Evolutionary conservation across 768 basidiomycete genomes (phyloP).

Genomic region (Psilocybe azurescens): DNA sequence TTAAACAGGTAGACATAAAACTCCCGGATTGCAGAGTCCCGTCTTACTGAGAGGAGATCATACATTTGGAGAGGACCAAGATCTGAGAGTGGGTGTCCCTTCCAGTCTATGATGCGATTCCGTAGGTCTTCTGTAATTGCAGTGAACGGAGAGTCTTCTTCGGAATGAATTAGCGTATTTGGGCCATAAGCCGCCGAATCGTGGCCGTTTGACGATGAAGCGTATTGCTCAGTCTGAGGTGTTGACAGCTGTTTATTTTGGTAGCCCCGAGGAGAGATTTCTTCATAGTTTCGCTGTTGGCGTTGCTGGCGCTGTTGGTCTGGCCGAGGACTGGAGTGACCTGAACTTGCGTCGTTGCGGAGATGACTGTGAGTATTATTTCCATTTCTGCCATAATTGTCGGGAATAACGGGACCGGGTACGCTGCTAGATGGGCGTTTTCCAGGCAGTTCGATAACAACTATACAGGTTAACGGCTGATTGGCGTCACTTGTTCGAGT

Average conservation of each 20-base stretch:
- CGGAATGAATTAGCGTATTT: slow-evolving; percentile 45
- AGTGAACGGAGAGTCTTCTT: slow-evolving; percentile 79
- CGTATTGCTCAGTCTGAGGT: slow-evolving; percentile 36
- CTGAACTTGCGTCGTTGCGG: slow-evolving; percentile 37
- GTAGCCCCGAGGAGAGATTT: slow-evolving; percentile 31
- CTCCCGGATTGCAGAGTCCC: slow-evolving; percentile 89
- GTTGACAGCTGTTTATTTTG: slow-evolving; percentile 33
- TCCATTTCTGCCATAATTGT: slow-evolving; percentile 44
- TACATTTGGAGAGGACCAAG: slow-evolving; percentile 92
- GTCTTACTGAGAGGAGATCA: slow-evolving; percentile 86
- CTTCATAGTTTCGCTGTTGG: slow-evolving; percentile 31
- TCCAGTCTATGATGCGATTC: slow-evolving; percentile 94
- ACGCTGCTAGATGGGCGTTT: slow-evolving; percentile 59
- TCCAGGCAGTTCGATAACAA: slow-evolving; percentile 90
- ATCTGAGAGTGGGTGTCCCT: slow-evolving; percentile 89
- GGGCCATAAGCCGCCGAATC: slow-evolving; percentile 33
- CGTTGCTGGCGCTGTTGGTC: slow-evolving; percentile 36
- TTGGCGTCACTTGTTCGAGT: slow-evolving; percentile 70
- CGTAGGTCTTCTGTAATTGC: slow-evolving; percentile 89
- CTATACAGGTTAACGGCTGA: slow-evolving; percentile 92
- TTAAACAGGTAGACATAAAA: slow-evolving; percentile 98
- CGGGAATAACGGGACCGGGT: slow-evolving; percentile 59
- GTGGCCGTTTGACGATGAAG: slow-evolving; percentile 37
- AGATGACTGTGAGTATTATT: slow-evolving; percentile 27
- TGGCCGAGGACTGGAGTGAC: slow-evolving; percentile 47